Evolutionary conservation across 2,329 filamentous ascomycete genomes (phyloP), one percentile per base, ranked within the genome.

Genomic region (Colletotrichum sp.): DNA sequence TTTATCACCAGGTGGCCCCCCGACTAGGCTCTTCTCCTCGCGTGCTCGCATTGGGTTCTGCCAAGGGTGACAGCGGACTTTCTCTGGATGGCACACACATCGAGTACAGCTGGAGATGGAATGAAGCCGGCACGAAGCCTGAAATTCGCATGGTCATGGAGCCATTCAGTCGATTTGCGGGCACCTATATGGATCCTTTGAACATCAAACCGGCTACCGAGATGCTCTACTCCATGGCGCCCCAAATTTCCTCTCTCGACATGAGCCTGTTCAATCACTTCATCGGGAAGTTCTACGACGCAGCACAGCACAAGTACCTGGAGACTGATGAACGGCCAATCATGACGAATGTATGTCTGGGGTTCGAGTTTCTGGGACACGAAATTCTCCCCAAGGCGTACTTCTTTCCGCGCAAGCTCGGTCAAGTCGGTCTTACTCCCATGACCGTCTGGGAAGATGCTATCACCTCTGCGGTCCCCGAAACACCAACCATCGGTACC

Each of bases 31-130:
- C 16, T 1, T 59, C 62, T 3, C 69, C 62, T 11, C n/a, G 54
- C 4, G 5, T n/a, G 5, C 24, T 24, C 6, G 15, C 34, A 3
- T 5, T 21, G 4, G 31, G 18, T 4, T 38, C 54, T 0, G n/a
- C 31, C 9, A 67, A 24, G 27, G 62, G 63, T 1, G 69, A 71
- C 11, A 71, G 62, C 21, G 69, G 62, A 4, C 62, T 71, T 5
- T 71, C 62, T 16, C 36, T 71, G 9, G 69, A 71, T 36, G 54
- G 54, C 2, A 66, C 69, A 21, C 55, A 66, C 36, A 54, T 71
- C 2, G 69, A 71, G 13, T 71, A 71, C 36, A 71, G 69, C 27
- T 71, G 69, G 69, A 51, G 62, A 31, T 71, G 69, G 69, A 67
- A 71, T 15, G 36, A 71, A 1, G 1, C 62, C 8, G 16, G 15